phyloP scores from a whole-genome alignment of 2,329 filamentous ascomycete species.

The Nemania diffusa region DNA sequence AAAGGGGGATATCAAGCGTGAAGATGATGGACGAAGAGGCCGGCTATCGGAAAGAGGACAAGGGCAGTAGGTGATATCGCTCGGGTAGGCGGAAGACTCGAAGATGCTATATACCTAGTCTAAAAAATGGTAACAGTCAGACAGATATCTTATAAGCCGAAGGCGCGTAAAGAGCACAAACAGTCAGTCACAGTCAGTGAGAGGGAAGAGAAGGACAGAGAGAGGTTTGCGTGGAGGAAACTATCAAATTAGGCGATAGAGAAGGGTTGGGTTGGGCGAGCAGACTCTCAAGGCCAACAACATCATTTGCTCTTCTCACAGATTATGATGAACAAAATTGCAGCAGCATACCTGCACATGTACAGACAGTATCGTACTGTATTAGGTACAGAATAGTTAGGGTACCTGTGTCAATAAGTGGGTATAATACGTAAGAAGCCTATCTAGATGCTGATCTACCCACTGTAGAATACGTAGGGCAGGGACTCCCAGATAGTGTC shows the following conservation, averaged over 20 bases:
- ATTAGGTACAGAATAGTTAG: not conserved
- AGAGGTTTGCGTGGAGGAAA: constrained; percentile 1
- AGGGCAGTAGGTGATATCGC: not conserved
- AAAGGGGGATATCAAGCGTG: not conserved
- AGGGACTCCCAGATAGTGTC: not conserved
- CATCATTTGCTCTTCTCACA: not conserved
- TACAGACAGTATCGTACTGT: not conserved
- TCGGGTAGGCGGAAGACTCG: constrained; percentile 12
- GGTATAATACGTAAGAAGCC: not conserved
- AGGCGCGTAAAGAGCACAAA: not conserved
- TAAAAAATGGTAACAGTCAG: not conserved
- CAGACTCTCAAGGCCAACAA: constrained; percentile 1
- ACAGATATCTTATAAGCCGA: not conserved
- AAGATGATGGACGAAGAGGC: no score
- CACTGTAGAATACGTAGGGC: not conserved
- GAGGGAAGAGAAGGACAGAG: not conserved
- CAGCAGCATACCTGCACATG: constrained; percentile 5
- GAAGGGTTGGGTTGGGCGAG: not conserved
- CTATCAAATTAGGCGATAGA: not conserved
- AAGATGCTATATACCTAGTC: constrained; percentile 5
- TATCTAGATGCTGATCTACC: not conserved
- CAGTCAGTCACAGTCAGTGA: not conserved
- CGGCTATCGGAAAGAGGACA: constrained; percentile 4
- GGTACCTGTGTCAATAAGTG: not conserved
- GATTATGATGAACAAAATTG: constrained; percentile 14